Base-by-base conservation (phyloP, 2,329 filamentous ascomycete species). In the Sclerotinia nivalis region DNA sequence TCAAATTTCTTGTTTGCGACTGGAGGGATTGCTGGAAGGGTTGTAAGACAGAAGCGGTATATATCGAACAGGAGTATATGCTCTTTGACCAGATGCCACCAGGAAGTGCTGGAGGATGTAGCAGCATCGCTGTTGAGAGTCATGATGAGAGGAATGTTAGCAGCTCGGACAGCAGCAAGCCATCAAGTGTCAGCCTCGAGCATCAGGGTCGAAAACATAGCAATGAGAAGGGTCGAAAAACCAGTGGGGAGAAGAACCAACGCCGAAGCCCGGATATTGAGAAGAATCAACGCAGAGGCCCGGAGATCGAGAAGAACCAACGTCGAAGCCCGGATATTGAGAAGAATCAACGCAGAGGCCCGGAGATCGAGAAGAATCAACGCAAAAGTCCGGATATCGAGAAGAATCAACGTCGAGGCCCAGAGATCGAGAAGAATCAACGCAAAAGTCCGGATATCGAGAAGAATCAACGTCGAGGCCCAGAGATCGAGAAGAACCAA, bases 21-120 rank as follows among this genome's bases (percentile, higher is more conserved):
- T 98, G 95, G 95, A 90, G 93, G 75, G 91, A 96, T 75, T 98
- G 95, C 82, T 98, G 95, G 95, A 93, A 96, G 79, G 95, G 95
- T 12, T 98, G 95, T 82, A 93, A 90, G 83, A 96, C 92, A 18
- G 95, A 98, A 80, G 89, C 93, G 72, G 89, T 88, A 74, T 95
- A 87, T 77, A 89, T 93, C 49, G 88, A 92, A 74, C 84, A 89
- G 73, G 89, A 92, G 76, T 90, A 91, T 74, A 81, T 80, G 73
- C 77, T 87, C 3, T 87, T 90, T 68, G 85, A 89, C 68, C 83
- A 86, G 76, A 84, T 86, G 5, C 83, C 86, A 8, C 88, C 87
- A 45, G 74, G 74, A 55, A 76, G 74, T 56, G 74, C 74, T 4
- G 76, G 76, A 61, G 66, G 66, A n/a, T 74, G 71, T 60, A 75